Evolutionary conservation across 371 early-diverging fungal genomes (phyloP).

Genomic region (Parasitella parasitica): DNA sequence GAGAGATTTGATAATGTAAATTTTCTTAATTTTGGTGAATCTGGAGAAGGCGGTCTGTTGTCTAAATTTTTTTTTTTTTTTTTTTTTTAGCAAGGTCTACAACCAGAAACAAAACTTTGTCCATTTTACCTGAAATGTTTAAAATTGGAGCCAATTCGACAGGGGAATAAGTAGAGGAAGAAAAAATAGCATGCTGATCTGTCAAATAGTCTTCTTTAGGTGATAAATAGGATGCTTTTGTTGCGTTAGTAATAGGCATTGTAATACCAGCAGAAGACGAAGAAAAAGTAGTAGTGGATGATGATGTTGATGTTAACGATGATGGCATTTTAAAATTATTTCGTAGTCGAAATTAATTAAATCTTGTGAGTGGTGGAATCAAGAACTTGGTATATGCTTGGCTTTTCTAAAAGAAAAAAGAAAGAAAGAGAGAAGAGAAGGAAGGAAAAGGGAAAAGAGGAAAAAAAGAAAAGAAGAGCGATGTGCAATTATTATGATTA

Average conservation of each 20-base stretch:
- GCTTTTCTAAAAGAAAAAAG: background rate
- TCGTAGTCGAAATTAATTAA: background rate
- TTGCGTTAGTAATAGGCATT: constrained; percentile 12
- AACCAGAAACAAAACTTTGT: background rate
- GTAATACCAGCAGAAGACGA: background rate
- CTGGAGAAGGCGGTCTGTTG: constrained; percentile 31
- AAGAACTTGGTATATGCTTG: constrained; percentile 7
- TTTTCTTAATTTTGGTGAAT: constrained; percentile 22
- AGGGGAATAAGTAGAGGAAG: constrained; percentile 18
- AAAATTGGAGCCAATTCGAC: constrained; percentile 31
- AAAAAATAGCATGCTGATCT: constrained; percentile 15
- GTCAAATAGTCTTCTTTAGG: constrained; percentile 7
- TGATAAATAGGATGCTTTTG: constrained; percentile 2
- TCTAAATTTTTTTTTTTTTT: constrained; percentile 7
- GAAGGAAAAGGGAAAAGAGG: background rate
- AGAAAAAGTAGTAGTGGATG: background rate
- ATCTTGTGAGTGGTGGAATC: background rate
- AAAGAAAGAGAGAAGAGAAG: background rate
- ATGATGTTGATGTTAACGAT: constrained; percentile 5
- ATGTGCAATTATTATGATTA: background rate
- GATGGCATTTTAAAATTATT: background rate
- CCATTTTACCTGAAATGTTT: constrained; percentile 11
- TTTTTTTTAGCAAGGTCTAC: background rate
- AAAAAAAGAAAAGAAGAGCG: constrained; percentile 1
- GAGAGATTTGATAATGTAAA: background rate